Evolutionary conservation across 371 early-diverging fungal genomes (phyloP), one percentile per base, ranked within the genome.

Genomic region (Lichtheimia ornata): DNA sequence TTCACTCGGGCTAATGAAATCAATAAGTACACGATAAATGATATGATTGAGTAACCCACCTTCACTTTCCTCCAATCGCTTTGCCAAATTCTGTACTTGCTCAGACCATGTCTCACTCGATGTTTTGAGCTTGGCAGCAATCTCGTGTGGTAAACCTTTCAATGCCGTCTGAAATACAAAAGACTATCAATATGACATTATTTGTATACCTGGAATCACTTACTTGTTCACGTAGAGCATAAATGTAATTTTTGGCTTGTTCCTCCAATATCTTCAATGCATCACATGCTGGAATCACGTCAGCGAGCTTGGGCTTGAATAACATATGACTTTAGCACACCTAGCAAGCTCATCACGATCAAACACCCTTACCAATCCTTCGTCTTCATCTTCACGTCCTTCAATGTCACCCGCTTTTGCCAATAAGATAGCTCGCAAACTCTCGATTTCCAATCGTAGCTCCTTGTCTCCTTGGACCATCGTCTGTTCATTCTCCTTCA

Each of bases 371-470:
- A 35, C 35, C 35, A 35, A 35, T 35, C 2, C 18, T 42, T 56
- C 58, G 17, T 64, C 65, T 14, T 71, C 42, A 3, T 57, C 41
- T 14, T 61, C 58, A 1, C 41, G 50, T 17, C 51, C 55, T 44
- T 63, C 59, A n/a, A 77, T 9, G 35, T 68, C 61, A 0, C 83
- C 83, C 4, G 72, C 51, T 54, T 76, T 83, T 17, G 74, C 70
- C 30, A 75, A 62, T 28, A 83, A 56, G 42, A 77, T 76, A 25
- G 75, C 70, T 27, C 77, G 69, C 25, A 83, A 58, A 22, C 75
- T 75, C 15, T 72, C 67, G 20, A 83, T 59, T 62, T 83, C 83
- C 13, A 67, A 62, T 42, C 70, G 54, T 25, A 80, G 53, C 17
- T 66, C 62, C 4, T 61, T 50, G 60, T 78, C 77, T 28, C 67